Base-by-base conservation (phyloP, 1,284 basidiomycete species). In the Quambalaria eucalypti region DNA sequence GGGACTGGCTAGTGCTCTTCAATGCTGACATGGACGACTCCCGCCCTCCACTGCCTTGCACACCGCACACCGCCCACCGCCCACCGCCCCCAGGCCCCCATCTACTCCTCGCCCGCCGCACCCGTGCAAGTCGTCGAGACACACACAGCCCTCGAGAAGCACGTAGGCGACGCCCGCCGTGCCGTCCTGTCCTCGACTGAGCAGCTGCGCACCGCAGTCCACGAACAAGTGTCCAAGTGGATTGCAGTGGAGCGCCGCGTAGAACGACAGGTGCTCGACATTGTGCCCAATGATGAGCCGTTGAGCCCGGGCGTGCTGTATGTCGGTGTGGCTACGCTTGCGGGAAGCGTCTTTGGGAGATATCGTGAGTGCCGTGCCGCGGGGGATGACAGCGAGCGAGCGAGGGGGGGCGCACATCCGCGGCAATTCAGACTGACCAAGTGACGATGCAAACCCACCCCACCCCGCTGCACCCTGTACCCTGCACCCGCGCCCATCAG, bases 321-420 rank as follows among this genome's bases (percentile, higher is more conserved):
- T 40, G 85, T 90, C 54, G 88, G 89, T 48, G 83, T 96, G 38
- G 85, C 88, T 1, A 85, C 88, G 2, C 83, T 96, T 47, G 87
- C 87, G 0, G 88, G 87, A 1, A 88, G 88, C 54, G 85, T 96
- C 65, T 76, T 95, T 54, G 83, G 87, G 0, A 85, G 90, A 38
- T 86, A 85, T 61, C 85, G 90, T 67, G 62, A 69, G 76, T 67
- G 19, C 5, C 14, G 3, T 19, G 19, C 9, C 40, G 40, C 31
- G 31, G 31, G n/a, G 31, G 31, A n/a, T 36, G 4, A 39, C 4
- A 12, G 42, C n/a, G n/a, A n/a, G n/a, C n/a, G 21, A 46, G 42
- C 42, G 25, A 46, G 42, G 42, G 4, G 12, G 42, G 21, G 33
- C 50, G 28, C 8, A 16, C 12, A 49, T 8, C 12, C 12, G 28